Percentiles rank a stretch among this genome's conserved stretches.
phyloP scores from a whole-genome alignment of 345 rosid genomes.

The Salix purpurea region DNA sequence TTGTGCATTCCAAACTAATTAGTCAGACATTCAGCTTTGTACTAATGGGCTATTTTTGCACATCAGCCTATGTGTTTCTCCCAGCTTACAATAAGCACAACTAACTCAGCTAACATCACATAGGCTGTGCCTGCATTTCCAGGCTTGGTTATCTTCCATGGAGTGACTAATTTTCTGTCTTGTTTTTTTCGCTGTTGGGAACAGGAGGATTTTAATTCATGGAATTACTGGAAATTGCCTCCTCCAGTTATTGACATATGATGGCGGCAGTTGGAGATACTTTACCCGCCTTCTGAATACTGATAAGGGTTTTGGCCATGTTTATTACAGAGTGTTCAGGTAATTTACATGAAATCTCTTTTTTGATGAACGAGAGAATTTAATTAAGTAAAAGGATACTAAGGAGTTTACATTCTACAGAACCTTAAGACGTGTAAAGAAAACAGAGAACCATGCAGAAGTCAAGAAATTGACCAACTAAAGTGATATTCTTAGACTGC shows the following conservation, averaged over 20 bases:
- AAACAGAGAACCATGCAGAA: too few species aligned
- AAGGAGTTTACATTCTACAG: too few species aligned
- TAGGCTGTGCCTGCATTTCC: neutral
- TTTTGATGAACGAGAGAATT: too few species aligned
- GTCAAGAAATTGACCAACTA: too few species aligned
- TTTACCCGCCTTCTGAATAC: neutral
- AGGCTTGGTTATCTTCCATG: neutral
- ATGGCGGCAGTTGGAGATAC: conserved; percentile 14
- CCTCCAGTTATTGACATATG: conserved; percentile 45
- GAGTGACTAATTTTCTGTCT: conserved; percentile 7
- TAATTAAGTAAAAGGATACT: too few species aligned
- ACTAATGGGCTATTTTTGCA: too few species aligned
- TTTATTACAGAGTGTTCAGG: neutral
- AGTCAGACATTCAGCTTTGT: too few species aligned
- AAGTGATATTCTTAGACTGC: too few species aligned
- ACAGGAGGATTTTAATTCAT: conserved; percentile 88
- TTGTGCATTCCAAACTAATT: too few species aligned
- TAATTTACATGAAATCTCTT: neutral
- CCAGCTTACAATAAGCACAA: too few species aligned
- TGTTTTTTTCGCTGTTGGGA: neutral
- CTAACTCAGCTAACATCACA: neutral
- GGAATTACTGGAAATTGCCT: conserved; percentile 94
- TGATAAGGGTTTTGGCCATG: neutral
- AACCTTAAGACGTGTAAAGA: too few species aligned
- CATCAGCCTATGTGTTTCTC: too few species aligned